Evolutionary conservation across 2,329 filamentous ascomycete genomes (phyloP).

Genomic region (Ceratocystis eucalypticola): DNA sequence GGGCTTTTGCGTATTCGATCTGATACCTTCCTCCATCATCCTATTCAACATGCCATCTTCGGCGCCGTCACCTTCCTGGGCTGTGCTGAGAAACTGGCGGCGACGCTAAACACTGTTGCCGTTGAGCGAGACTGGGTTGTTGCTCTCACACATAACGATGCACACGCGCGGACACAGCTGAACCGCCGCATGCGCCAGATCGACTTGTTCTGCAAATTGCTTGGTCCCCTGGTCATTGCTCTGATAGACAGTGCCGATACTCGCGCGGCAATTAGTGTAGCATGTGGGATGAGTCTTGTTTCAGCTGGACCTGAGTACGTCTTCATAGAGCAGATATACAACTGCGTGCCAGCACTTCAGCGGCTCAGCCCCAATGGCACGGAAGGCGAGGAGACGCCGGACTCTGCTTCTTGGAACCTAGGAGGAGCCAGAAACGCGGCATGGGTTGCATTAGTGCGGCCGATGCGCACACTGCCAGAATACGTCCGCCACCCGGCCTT

Average conservation of each 20-base stretch:
- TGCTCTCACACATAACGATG: conserved; percentile 24
- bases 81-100: conserved; percentile 54
- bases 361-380: background rate
- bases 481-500: conserved; percentile 45
- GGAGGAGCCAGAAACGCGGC: background rate
- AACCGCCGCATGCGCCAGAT: conserved; percentile 51
- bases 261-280: conserved; percentile 34
- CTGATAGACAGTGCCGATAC: conserved; percentile 37
- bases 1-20: no score
- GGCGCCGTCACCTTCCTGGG: conserved; percentile 37
- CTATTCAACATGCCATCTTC: conserved; percentile 24
- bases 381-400: no score
- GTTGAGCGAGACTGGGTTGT: conserved; percentile 60
- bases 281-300: conserved; percentile 35
- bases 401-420: background rate
- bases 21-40: no score
- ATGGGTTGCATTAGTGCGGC: background rate
- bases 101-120: conserved; percentile 51
- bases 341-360: conserved; percentile 21
- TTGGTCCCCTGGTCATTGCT: conserved; percentile 43
- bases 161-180: conserved; percentile 26
- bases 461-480: conserved; percentile 24
- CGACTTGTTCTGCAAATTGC: conserved; percentile 45
- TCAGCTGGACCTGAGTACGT: conserved; percentile 41
- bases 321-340: conserved; percentile 31